Evolutionary conservation across 2,329 filamentous ascomycete genomes (phyloP).

Genomic region (Graphiopsis chlorocephala): DNA sequence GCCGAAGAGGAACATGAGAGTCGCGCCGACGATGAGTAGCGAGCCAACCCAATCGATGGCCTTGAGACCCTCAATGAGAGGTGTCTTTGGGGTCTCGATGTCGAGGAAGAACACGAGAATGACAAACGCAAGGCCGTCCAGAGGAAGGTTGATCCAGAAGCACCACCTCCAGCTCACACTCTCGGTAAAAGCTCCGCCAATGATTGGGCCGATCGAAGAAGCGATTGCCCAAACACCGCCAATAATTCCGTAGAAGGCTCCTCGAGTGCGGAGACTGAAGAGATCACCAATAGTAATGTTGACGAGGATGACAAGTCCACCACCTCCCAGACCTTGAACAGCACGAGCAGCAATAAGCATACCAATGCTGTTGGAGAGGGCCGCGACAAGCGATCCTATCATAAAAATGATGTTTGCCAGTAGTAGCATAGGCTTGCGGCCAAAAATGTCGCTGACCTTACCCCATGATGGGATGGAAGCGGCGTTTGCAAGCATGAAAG

Average conservation of each 20-base stretch:
- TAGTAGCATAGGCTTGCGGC: conserved; percentile 61
- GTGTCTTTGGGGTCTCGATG: conserved; percentile 64
- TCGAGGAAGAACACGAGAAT: conserved; percentile 63
- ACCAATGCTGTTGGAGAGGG: conserved; percentile 54
- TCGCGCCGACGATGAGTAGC: conserved; percentile 68
- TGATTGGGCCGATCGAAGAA: conserved; percentile 61
- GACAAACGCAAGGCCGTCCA: conserved; percentile 58
- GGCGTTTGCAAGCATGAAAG: conserved; percentile 50
- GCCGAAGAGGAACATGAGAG: conserved; percentile 81
- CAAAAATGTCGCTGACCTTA: conserved; percentile 66
- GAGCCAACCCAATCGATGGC: conserved; percentile 67
- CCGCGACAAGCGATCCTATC: conserved; percentile 60
- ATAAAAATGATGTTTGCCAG: conserved; percentile 61
- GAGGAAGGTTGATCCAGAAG: conserved; percentile 62
- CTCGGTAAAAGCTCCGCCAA: conserved; percentile 66
- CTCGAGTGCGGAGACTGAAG: conserved; percentile 56
- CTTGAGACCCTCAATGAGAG: conserved; percentile 59
- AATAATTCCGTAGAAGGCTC: conserved; percentile 63
- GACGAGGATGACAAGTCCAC: conserved; percentile 61
- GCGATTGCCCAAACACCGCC: conserved; percentile 67
- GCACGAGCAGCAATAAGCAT: conserved; percentile 63
- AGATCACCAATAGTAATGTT: conserved; percentile 64
- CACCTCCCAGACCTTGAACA: conserved; percentile 62
- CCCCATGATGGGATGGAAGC: conserved; percentile 58
- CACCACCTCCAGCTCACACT: conserved; percentile 66